Conservation (phyloP, 1,284 basidiomycete genomes). For the Ceratorhiza oryzae-sativae region DNA sequence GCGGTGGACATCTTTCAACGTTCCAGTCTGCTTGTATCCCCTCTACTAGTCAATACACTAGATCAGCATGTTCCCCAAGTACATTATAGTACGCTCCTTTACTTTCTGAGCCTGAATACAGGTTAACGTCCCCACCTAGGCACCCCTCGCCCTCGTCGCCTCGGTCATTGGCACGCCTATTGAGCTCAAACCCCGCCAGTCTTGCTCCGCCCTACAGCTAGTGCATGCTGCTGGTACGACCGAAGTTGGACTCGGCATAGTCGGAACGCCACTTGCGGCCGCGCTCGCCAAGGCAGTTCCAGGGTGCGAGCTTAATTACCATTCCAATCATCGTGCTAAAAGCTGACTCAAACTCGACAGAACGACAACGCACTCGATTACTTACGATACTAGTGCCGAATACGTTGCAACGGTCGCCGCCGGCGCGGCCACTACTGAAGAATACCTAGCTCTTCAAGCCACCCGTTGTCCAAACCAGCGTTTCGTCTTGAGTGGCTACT, state of each 20-base stretch:
- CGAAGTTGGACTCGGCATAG: constrained; percentile 15
- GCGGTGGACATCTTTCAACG: not conserved
- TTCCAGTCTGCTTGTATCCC: not conserved
- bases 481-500: constrained; percentile 24
- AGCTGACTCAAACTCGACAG: not conserved
- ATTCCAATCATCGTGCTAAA: not conserved
- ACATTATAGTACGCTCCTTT: not conserved
- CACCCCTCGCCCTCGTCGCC: not conserved
- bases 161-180: not conserved
- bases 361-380: constrained; percentile 4
- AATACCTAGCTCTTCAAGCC: not conserved
- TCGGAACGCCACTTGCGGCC: not conserved
- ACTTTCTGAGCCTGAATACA: not conserved
- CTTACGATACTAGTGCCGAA: constrained; percentile 22
- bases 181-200: constrained; percentile 16
- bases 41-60: not conserved
- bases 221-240: constrained; percentile 15
- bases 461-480: constrained; percentile 11
- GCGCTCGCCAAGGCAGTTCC: constrained; percentile 19
- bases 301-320: not conserved
- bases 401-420: constrained; percentile 12
- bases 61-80: not conserved
- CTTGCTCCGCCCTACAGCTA: constrained; percentile 13
- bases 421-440: constrained; percentile 6
- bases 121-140: not conserved